These are phyloP conservation scores for Salix caprea DNA, from an alignment of 345 rosid genomes.

Conservation along the genomic window DNA sequence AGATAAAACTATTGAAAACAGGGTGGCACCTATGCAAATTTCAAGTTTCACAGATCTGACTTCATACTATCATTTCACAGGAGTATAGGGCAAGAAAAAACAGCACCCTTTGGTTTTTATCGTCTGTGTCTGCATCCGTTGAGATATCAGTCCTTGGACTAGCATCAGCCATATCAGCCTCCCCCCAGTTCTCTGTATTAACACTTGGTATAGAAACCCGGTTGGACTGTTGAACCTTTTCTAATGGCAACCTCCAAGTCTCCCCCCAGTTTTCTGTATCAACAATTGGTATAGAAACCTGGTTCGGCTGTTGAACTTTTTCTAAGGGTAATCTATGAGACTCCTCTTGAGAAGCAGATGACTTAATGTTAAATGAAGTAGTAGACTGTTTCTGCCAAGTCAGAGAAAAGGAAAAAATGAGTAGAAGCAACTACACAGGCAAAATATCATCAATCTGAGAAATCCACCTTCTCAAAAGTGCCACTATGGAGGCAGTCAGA, in stretches of 20 bases:
- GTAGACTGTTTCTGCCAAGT: conserved; percentile 16
- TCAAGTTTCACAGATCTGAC: background rate
- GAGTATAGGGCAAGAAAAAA: conserved; percentile 8
- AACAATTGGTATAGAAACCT: conserved; percentile 33
- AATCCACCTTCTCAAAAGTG: conserved; percentile 30
- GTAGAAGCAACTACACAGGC: conserved; percentile 1
- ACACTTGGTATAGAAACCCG: conserved; percentile 34
- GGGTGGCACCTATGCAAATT: background rate
- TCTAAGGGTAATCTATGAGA: conserved; percentile 26
- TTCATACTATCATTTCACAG: background rate
- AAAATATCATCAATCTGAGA: background rate
- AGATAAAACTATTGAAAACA: background rate
- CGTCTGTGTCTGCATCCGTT: conserved; percentile 88
- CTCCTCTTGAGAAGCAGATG: conserved; percentile 23
- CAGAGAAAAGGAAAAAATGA: background rate
- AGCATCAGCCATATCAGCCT: conserved; percentile 74
- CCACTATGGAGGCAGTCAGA: conserved; percentile 17
- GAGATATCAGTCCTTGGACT: conserved; percentile 92
- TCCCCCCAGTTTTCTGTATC: conserved; percentile 43
- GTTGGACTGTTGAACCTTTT: conserved; percentile 38
- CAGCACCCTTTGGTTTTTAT: conserved; percentile 72
- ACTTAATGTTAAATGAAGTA: conserved; percentile 20
- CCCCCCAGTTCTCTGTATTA: conserved; percentile 43
- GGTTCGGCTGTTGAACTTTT: conserved; percentile 36
- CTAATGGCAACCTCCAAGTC: conserved; percentile 8